Evolutionary conservation across 306 rosid genomes (phyloP).

Genomic region (Chamaecrista fasciculata): DNA sequence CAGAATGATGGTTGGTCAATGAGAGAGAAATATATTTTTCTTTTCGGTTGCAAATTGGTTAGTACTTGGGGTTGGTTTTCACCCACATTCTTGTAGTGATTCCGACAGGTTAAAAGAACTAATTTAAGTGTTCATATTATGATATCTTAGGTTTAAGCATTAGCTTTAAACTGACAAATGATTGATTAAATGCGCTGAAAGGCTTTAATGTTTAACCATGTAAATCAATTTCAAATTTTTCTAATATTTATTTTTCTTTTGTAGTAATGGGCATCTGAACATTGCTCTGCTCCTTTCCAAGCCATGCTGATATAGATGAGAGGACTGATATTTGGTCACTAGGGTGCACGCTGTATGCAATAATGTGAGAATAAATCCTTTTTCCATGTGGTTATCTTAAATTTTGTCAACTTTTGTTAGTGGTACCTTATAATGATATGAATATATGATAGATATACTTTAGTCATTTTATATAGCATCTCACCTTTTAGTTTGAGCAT

Average conservation of each 20-base stretch:
- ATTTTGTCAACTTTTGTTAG: slow-evolving; percentile 7
- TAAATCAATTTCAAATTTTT: slow-evolving; percentile 24
- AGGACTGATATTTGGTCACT: slow-evolving; percentile 97
- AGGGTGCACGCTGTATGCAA: slow-evolving; percentile 96
- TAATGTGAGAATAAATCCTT: slow-evolving; percentile 63
- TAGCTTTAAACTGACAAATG: background rate
- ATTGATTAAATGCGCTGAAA: slow-evolving; percentile 7
- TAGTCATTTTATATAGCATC: background rate
- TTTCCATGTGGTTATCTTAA: slow-evolving; percentile 10
- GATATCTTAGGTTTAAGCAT: slow-evolving; percentile 8
- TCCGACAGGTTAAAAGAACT: slow-evolving; percentile 66
- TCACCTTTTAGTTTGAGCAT: background rate
- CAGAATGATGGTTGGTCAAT: no score
- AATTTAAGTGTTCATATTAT: background rate
- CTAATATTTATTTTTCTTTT: slow-evolving; percentile 27
- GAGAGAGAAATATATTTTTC: no score
- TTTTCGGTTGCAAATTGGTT: no score
- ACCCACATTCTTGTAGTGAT: no score
- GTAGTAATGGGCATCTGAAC: slow-evolving; percentile 99
- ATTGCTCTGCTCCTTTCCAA: slow-evolving; percentile 91
- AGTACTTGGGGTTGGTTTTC: no score
- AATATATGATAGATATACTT: background rate
- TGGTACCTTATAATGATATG: background rate
- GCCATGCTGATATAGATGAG: slow-evolving; percentile 79
- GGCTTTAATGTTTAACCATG: slow-evolving; percentile 35